Percentiles rank a stretch among this genome's conserved stretches.
Evolutionary conservation across 805 yeast genomes (phyloP).

Genomic region (Wickerhamiella azymoides): DNA sequence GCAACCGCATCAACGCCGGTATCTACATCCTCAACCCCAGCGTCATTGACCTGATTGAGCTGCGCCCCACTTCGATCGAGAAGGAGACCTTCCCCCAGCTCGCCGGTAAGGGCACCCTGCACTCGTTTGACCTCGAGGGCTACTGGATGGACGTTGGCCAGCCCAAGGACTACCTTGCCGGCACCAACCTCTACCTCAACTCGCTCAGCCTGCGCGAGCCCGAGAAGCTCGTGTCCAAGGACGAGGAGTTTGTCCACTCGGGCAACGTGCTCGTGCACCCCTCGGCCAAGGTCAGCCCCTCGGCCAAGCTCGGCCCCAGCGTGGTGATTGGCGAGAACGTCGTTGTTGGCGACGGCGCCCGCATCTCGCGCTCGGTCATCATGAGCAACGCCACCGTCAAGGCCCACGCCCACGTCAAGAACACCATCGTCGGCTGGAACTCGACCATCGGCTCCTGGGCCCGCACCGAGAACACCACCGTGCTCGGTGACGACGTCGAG

Average conservation of each 20-base stretch:
- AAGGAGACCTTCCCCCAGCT: conserved; percentile 98
- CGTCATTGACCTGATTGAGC: conserved; percentile 89
- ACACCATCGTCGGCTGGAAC: conserved; percentile 98
- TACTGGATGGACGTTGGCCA: conserved; percentile 99
- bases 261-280: conserved; percentile 93
- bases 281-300: conserved; percentile 80
- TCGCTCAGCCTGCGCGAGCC: conserved; percentile 74
- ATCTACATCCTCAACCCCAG: conserved; percentile 94
- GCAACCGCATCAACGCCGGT: conserved; percentile 99
- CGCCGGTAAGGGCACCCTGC: conserved; percentile 76
- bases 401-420: conserved; percentile 96
- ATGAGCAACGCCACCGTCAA: conserved; percentile 81
- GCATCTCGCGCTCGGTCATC: conserved; percentile 90
- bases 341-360: conserved; percentile 93
- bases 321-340: conserved; percentile 97
- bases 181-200: conserved; percentile 82
- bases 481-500: conserved; percentile 97
- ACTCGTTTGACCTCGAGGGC: conserved; percentile 95
- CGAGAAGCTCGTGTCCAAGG: conserved; percentile 42
- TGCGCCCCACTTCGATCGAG: conserved; percentile 98
- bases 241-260: conserved; percentile 64
- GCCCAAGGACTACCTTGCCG: conserved; percentile 98
- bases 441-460: conserved; percentile 98
- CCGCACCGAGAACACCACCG: conserved; percentile 94
- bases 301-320: conserved; percentile 95